Percentiles rank a stretch among this genome's conserved stretches.
Conservation (phyloP, 768 basidiomycete species). For the Termitomyces sp. region DNA sequence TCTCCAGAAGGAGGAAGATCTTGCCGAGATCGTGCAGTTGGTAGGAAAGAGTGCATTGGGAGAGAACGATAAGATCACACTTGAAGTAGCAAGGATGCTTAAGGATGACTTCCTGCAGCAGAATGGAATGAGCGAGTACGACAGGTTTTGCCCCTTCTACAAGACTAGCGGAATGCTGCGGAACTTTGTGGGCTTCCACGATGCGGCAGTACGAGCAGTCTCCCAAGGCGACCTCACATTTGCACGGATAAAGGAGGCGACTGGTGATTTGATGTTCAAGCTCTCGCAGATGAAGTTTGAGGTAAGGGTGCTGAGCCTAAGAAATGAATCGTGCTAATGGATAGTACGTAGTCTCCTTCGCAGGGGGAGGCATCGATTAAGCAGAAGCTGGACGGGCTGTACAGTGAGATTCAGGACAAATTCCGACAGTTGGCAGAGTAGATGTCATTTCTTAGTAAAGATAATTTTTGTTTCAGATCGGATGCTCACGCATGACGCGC, state of each 20-base stretch:
- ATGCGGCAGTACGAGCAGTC: conserved; percentile 83
- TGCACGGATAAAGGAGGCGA: conserved; percentile 79
- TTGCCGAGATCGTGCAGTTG: conserved; percentile 98
- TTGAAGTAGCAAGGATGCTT: conserved; percentile 95
- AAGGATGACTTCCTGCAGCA: conserved; percentile 98
- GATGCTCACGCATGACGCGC: conserved; percentile 3
- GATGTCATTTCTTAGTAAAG: conserved; percentile 4
- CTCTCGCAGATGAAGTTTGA: conserved; percentile 99
- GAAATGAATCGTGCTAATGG: conserved; percentile 1
- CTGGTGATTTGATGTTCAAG: conserved; percentile 88
- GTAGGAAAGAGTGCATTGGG: conserved; percentile 98
- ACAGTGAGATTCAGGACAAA: conserved; percentile 87
- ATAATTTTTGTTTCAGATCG: conserved; percentile 8
- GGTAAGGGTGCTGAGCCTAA: conserved; percentile 37
- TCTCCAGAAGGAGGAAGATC: conserved; percentile 96
- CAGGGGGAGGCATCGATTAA: conserved; percentile 83
- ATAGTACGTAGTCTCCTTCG: conserved; percentile 66
- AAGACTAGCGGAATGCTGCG: conserved; percentile 95
- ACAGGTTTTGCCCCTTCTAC: conserved; percentile 97
- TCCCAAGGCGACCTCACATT: conserved; percentile 81
- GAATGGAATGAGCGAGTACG: conserved; percentile 98
- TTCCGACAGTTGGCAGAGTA: conserved; percentile 83
- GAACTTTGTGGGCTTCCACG: conserved; percentile 93
- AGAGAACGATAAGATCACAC: conserved; percentile 96
- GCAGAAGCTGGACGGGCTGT: conserved; percentile 74